Evolutionary conservation across 2,329 filamentous ascomycete genomes (phyloP), one percentile per base, ranked within the genome.

Genomic region (Ascocoryne sarcoides): DNA sequence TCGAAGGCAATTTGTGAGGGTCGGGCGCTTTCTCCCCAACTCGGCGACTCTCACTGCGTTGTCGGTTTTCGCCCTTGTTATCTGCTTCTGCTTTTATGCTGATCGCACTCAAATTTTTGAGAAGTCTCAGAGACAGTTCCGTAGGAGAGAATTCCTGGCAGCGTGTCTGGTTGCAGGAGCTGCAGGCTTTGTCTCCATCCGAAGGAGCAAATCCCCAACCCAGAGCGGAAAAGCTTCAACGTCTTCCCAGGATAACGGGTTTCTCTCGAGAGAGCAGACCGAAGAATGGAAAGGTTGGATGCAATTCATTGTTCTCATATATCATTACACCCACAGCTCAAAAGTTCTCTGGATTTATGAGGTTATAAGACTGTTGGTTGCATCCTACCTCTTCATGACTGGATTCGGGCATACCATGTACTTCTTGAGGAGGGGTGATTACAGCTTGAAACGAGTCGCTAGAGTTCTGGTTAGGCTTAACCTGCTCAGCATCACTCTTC

Each of bases 221-320:
- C n/a, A 42, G 5, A 36, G 14, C 4, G 29, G 26, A 15, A 47
- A 44, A 29, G 23, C 29, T 12, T 29, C 36, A 17, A 18, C 17
- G 7, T 32, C 37, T n/a, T 10, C 32, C 17, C 17, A 32, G 2
- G 58, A 61, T 36, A 54, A 62, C 28, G 58, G 58, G 1, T 69
- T 73, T 39, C 59, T 80, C 4, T 65, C 70, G 1, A 65, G 76
- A 37, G 64, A 70, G 33, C 73, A 80, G 48, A 74, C 72, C 0
- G 69, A 80, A 45, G 79, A 82, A 54, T 79, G 76, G 69, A 82
- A 80, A 60, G 79, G 79, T 2, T 72, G 75, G 66, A 76, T 82
- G 72, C 76, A 80, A 47, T 64, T 66, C 10, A 58, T 68, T 14
- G 62, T 74, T 32, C 59, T 79, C 14, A 60, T 75, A 10, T 80